Evolutionary conservation across 1,139 yeast genomes (phyloP).

Genomic region (Candida sp.): DNA sequence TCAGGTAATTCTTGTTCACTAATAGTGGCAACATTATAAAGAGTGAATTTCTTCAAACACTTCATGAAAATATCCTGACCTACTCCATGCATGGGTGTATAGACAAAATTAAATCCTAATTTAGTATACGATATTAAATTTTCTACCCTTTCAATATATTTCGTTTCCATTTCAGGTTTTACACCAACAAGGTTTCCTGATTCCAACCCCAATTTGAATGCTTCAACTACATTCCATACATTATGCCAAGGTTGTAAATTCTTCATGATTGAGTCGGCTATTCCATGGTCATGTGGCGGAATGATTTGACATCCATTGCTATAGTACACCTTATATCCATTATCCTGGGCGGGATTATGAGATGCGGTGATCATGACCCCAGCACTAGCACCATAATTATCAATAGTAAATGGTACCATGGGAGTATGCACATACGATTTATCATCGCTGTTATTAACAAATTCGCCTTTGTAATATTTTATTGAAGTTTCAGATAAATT

Average conservation of each 20-base stretch:
- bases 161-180: conserved; percentile 26
- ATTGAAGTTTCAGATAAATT: conserved; percentile 28
- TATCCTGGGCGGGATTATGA: conserved; percentile 91
- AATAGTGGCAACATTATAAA: conserved; percentile 32
- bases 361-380: conserved; percentile 98
- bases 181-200: conserved; percentile 20
- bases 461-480: conserved; percentile 10
- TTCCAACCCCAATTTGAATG: conserved; percentile 23
- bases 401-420: conserved; percentile 84
- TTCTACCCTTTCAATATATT: conserved; percentile 32
- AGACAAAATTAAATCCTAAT: conserved; percentile 52
- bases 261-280: conserved; percentile 58
- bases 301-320: conserved; percentile 93
- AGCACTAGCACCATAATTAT: conserved; percentile 56
- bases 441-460: conserved; percentile 4
- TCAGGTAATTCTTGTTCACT: conserved; percentile 69
- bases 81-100: conserved; percentile 96
- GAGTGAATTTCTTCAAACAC: conserved; percentile 30
- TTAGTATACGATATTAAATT: conserved; percentile 17
- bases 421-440: conserved; percentile 75
- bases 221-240: conserved; percentile 46
- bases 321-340: conserved; percentile 95
- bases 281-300: conserved; percentile 81
- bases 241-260: conserved; percentile 61
- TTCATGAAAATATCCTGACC: conserved; percentile 54